Evolutionary conservation across 1,284 basidiomycete species (phyloP), one percentile per base, ranked within the genome.

Genomic region (Caloboletus inedulis): DNA sequence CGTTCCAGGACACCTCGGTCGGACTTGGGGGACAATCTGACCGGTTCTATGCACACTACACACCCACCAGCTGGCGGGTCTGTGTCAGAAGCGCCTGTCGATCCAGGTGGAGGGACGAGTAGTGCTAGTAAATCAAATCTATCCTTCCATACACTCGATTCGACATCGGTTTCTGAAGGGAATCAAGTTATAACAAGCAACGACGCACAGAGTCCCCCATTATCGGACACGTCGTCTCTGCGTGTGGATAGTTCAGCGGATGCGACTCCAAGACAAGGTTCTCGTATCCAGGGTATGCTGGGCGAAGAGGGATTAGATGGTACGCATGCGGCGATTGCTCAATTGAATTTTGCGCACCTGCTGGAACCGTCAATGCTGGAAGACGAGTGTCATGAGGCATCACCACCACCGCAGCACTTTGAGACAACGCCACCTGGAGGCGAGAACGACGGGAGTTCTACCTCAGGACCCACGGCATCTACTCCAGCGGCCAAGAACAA

Each of bases 41-140:
- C 29, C 3, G 35, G 23, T 23, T 42, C 46, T 5, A 33, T 51
- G 6, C 33, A 5, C 10, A 27, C 35, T 7, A 23, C 36, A 25
- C 33, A 36, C 7, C 42, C 27, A 13, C 45, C 0, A 12, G 19
- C 19, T 12, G 51, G 42, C 0, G 44, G 37, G 41, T 47, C 47
- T 14, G 37, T 12, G 23, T 53, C 55, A 1, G 59, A 65, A 33
- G 45, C 21, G 6, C 40, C 8, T 9, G 55, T 51, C 35, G 64
- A 65, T 58, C 63, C 61, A 3, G 61, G 64, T 37, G 65, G 60
- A 45, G 57, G 47, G 37, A 47, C 34, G 35, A 50, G 18, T 36
- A 31, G 21, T 29, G 2, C 36, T n/a, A 45, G 18, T 45, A 42
- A 42, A 21, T 42, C 35, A 12, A 18, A 48, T 16, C 16, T 45